Evolutionary conservation across 1,284 basidiomycete genomes (phyloP).

Genomic region (Irpex sp.): DNA sequence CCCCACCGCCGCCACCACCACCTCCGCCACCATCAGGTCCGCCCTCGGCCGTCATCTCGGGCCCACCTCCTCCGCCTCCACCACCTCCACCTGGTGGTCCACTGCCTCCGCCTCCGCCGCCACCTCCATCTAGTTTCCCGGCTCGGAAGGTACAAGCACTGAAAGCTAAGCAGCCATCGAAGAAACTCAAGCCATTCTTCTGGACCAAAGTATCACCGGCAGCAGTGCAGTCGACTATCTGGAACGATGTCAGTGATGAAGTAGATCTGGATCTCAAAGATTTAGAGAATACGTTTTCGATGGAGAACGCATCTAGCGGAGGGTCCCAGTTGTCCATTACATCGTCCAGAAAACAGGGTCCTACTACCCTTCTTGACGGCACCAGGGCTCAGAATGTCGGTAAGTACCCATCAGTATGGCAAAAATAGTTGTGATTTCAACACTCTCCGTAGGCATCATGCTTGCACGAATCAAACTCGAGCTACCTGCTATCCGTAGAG

Average conservation of each 20-base stretch:
- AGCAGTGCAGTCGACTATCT: slow-evolving; percentile 55
- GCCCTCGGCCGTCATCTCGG: slow-evolving; percentile 2
- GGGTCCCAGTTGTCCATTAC: slow-evolving; percentile 38
- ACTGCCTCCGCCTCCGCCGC: slow-evolving; percentile 23
- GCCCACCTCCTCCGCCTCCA: slow-evolving; percentile 8
- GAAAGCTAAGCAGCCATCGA: slow-evolving; percentile 39
- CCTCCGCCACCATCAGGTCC: slow-evolving; percentile 26
- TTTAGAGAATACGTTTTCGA: slow-evolving; percentile 69
- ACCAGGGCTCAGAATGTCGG: slow-evolving; percentile 84
- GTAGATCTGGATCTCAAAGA: slow-evolving; percentile 62
- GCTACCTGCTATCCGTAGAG: slow-evolving; percentile 59
- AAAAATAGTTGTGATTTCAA: background rate
- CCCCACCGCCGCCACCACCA: slow-evolving; percentile 22
- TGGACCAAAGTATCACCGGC: slow-evolving; percentile 76
- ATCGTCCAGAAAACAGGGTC: slow-evolving; percentile 52
- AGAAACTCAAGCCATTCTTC: slow-evolving; percentile 83
- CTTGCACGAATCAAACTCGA: slow-evolving; percentile 69
- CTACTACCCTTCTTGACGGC: slow-evolving; percentile 74
- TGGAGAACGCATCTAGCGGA: slow-evolving; percentile 47
- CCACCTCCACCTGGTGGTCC: slow-evolving; percentile 22
- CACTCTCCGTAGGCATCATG: slow-evolving; percentile 62
- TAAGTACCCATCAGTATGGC: slow-evolving; percentile 27
- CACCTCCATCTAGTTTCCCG: slow-evolving; percentile 30
- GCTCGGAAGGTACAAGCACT: slow-evolving; percentile 21
- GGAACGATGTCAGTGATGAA: slow-evolving; percentile 53